Evolutionary conservation across 257 asterid species (phyloP), one percentile per base, ranked within the genome.

Genomic region (Nemophila menziesii): DNA sequence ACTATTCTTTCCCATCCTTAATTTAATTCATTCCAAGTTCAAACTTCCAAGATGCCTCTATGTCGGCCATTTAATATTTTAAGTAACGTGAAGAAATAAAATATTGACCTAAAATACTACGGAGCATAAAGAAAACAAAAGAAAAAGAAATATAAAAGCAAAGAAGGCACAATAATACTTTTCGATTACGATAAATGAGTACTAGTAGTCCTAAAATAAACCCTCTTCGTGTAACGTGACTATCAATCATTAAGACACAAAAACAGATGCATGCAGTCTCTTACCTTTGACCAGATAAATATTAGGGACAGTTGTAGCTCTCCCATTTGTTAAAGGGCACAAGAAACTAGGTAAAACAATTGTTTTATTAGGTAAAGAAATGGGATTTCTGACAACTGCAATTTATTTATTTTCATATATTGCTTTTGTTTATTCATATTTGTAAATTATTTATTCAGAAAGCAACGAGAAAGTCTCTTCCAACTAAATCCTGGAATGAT

Each of bases 191-290:
- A 9, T 24, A 4, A 24, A 24, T 24, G 7, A 29, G 7, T 29
- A 29, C 51, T 19, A 21, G 46, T 46, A n/a, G n/a, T n/a, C n/a
- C n/a, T n/a, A n/a, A n/a, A n/a, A n/a, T n/a, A n/a, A 48, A 41
- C 40, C 18, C 45, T 8, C 39, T 44, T 9, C 46, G 44, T 52
- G 55, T 62, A 72, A 75, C 78, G 73, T 72, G 80, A 68, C 64
- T 16, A 29, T 72, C 75, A 72, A 75, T 75, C 85, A 75, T 75
- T 75, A 2, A 29, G 74, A 50, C 34, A 57, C 55, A 26, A 66
- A 64, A 41, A 39, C 43, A 44, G 46, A 56, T 60, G 68, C 55
- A 61, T 29, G 7, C 36, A 29, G 7, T 45, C 40, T 42, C 59
- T 23, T 54, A 41, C 49, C 39, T 64, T 61, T 57, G 50, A 58